phyloP scores from a whole-genome alignment of 352 stramenopile species.

The Phytophthora pisi region DNA sequence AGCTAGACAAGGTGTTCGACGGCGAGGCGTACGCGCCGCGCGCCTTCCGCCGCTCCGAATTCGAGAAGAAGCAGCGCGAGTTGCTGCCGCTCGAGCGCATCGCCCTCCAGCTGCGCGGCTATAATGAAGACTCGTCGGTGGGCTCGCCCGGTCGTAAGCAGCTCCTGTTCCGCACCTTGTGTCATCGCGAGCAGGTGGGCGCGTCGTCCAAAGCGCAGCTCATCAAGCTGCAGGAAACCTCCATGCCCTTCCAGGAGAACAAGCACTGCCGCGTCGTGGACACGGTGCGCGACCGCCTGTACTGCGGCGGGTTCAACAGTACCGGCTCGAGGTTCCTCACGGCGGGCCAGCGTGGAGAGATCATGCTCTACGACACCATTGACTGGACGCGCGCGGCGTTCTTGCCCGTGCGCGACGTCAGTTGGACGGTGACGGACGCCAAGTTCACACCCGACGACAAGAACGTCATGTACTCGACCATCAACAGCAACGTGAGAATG shows the following conservation, averaged over 20 bases:
- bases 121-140: conserved; percentile 37
- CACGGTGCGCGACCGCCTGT: conserved; percentile 70
- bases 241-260: conserved; percentile 83
- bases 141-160: conserved; percentile 26
- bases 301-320: conserved; percentile 82
- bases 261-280: conserved; percentile 79
- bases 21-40: conserved; percentile 63
- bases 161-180: conserved; percentile 68
- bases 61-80: conserved; percentile 61
- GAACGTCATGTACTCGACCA: conserved; percentile 79
- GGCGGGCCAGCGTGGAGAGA: conserved; percentile 68
- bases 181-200: conserved; percentile 70
- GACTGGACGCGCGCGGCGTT: conserved; percentile 59
- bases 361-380: conserved; percentile 77
- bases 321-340: conserved; percentile 72
- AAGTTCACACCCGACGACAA: conserved; percentile 81
- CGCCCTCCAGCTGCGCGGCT: conserved; percentile 66
- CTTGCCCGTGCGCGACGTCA: conserved; percentile 72
- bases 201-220: conserved; percentile 63
- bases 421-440: conserved; percentile 85
- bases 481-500: conserved; percentile 86
- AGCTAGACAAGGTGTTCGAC: conserved; percentile 72
- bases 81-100: conserved; percentile 62
- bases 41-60: conserved; percentile 64
- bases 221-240: conserved; percentile 79